Conservation (phyloP, 1,284 basidiomycete genomes). For the Xanthoconium separans region DNA sequence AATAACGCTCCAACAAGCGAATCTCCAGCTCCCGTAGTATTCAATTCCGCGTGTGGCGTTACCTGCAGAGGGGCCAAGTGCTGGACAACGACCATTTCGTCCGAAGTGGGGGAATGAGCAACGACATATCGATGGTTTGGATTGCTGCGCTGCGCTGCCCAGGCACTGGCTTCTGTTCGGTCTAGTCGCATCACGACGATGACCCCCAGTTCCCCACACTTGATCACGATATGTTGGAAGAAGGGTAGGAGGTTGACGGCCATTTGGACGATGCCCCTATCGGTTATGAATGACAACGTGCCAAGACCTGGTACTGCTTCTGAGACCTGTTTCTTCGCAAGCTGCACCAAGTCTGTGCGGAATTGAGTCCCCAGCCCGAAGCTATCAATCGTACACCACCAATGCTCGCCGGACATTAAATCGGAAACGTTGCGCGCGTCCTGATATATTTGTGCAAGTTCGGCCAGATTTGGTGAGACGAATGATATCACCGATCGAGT, state of each 20-base stretch:
- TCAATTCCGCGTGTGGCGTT: conserved; percentile 48
- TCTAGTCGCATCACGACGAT: conserved; percentile 60
- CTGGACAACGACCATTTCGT: conserved; percentile 56
- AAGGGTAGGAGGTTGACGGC: conserved; percentile 78
- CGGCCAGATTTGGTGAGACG: conserved; percentile 78
- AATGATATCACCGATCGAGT: conserved; percentile 56
- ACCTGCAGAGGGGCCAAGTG: conserved; percentile 66
- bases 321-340: conserved; percentile 47
- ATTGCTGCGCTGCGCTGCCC: conserved; percentile 50
- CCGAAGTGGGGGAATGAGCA: conserved; percentile 44
- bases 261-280: conserved; percentile 74
- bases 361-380: conserved; percentile 64
- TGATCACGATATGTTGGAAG: conserved; percentile 79
- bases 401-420: conserved; percentile 51
- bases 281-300: conserved; percentile 62
- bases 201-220: conserved; percentile 73
- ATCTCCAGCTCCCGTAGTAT: conserved; percentile 91
- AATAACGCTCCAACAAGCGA: conserved; percentile 79
- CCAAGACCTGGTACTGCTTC: conserved; percentile 41
- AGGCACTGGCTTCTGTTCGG: conserved; percentile 41
- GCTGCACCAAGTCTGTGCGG: conserved; percentile 60
- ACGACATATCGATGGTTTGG: conserved; percentile 49
- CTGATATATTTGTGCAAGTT: conserved; percentile 68
- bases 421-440: conserved; percentile 46
- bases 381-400: conserved; percentile 66